Evolutionary conservation across 2,329 filamentous ascomycete genomes (phyloP).

Genomic region (Aspergillus latus): DNA sequence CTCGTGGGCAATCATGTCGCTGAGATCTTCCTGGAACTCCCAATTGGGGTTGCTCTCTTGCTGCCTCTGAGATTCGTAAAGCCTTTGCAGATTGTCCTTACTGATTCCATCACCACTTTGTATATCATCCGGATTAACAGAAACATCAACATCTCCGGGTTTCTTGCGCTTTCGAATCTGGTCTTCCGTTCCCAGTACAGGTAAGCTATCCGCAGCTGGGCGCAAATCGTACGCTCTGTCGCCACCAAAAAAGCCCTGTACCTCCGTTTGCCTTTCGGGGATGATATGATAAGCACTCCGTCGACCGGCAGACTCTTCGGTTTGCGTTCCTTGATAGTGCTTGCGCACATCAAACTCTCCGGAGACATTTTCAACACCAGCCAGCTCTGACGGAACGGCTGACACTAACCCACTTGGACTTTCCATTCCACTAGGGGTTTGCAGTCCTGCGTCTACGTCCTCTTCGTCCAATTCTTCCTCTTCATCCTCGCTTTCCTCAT

Average conservation of each 20-base stretch:
- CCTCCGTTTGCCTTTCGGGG: conserved; percentile 79
- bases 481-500: conserved; percentile 68
- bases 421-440: conserved; percentile 69
- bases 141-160: conserved; percentile 90
- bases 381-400: conserved; percentile 76
- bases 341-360: conserved; percentile 93
- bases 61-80: conserved; percentile 72
- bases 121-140: conserved; percentile 81
- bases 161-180: conserved; percentile 85
- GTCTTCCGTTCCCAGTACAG: conserved; percentile 78
- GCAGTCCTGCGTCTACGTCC: conserved; percentile 56
- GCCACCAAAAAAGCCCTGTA: conserved; percentile 93
- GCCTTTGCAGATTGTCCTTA: conserved; percentile 77
- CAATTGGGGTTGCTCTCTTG: conserved; percentile 68
- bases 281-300: conserved; percentile 86
- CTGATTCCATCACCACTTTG: conserved; percentile 72
- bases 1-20: conserved; percentile 94
- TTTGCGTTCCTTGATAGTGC: conserved; percentile 78
- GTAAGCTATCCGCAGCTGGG: conserved; percentile 58
- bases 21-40: conserved; percentile 84
- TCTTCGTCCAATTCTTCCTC: conserved; percentile 61
- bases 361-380: conserved; percentile 70
- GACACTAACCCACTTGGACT: conserved; percentile 80
- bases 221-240: conserved; percentile 90
- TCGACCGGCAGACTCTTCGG: conserved; percentile 74